Conservation (phyloP, 1,139 yeast genomes). For the Starmera stellimalicola region DNA sequence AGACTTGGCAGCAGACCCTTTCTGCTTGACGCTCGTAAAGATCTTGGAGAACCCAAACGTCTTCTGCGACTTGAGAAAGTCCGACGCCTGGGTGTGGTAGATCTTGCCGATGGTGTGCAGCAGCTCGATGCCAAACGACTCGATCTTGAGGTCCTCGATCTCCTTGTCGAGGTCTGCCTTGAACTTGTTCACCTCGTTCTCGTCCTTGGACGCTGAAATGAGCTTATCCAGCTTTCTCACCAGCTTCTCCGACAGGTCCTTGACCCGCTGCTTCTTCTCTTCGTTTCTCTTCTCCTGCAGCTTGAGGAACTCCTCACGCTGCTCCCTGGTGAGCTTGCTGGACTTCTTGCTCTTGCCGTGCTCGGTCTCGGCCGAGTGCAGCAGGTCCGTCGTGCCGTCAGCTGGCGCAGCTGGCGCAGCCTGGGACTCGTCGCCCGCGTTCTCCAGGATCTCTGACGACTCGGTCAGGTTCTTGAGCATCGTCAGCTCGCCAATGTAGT, state of each 20-base stretch:
- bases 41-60: conserved; percentile 59
- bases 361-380: conserved; percentile 3
- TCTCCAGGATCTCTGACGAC: conserved; percentile 41
- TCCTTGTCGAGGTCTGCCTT: conserved; percentile 38
- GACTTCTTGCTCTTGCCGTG: conserved; percentile 6
- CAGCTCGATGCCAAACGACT: conserved; percentile 72
- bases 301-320: conserved; percentile 44
- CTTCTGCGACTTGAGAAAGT: conserved; percentile 48
- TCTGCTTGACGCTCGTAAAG: conserved; percentile 62
- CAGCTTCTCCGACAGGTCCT: conserved; percentile 40
- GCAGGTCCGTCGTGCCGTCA: conserved; percentile 7
- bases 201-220: conserved; percentile 21
- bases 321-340: conserved; percentile 35
- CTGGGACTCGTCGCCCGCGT: conserved; percentile 13
- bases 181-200: conserved; percentile 27
- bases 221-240: conserved; percentile 30
- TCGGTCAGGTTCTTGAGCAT: conserved; percentile 51
- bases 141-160: conserved; percentile 67
- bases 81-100: conserved; percentile 49
- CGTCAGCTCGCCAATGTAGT: conserved; percentile 69
- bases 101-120: conserved; percentile 63
- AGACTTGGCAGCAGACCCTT: conserved; percentile 61
- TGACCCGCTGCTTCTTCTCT: conserved; percentile 45
- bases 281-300: conserved; percentile 47
- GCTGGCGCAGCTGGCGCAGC: conserved; percentile 13